A percentile compares a stretch with the other conserved stretches of the same genome.
Evolutionary conservation across 371 early-diverging fungal genomes (phyloP).

Genomic region (Mortierella sp.): DNA sequence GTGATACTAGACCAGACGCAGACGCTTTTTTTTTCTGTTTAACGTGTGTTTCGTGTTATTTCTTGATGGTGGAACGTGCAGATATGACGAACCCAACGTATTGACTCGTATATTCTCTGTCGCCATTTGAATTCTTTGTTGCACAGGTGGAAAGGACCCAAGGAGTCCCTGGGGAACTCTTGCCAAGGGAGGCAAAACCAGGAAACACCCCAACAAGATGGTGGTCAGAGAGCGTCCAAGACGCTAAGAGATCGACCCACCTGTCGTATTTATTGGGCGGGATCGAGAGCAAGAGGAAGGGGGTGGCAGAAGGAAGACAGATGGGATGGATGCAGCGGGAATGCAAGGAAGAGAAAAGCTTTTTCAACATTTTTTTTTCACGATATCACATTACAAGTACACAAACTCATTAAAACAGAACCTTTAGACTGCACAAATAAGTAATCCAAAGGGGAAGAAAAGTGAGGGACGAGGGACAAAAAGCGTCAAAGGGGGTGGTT

Average conservation of each 20-base stretch:
- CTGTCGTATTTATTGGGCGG: not conserved
- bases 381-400: not conserved
- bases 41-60: not conserved
- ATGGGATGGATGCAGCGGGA: not conserved
- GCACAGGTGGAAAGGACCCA: constrained; percentile 76
- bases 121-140: not conserved
- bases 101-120: not conserved
- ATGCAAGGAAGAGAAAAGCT: not conserved
- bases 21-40: not conserved
- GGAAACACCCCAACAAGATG: constrained; percentile 80
- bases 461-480: not conserved
- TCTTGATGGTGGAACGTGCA: not conserved
- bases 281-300: not conserved
- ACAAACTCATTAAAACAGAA: constrained; percentile 7
- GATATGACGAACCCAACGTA: not conserved
- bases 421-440: not conserved
- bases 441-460: not conserved
- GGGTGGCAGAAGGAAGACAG: not conserved
- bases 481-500: not conserved
- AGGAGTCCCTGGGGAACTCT: constrained; percentile 95
- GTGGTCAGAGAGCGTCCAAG: constrained; percentile 85
- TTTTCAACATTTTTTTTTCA: not conserved
- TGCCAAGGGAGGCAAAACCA: constrained; percentile 97
- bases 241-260: constrained; percentile 61
- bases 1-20: not conserved